Evolutionary conservation across 2,329 filamentous ascomycete genomes (phyloP).

Genomic region (Exophiala viscosa): DNA sequence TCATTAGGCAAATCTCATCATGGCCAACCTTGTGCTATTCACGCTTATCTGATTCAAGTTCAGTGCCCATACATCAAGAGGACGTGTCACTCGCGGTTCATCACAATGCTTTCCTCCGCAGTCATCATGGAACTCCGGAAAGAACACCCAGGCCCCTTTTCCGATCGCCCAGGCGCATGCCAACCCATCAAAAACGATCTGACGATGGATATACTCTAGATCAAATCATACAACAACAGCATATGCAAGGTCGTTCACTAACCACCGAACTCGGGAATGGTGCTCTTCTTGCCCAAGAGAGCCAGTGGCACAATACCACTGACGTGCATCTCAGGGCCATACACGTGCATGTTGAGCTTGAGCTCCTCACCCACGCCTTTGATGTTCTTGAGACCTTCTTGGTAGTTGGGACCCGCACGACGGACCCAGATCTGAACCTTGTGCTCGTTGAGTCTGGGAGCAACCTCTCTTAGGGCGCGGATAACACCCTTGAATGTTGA

Average conservation of each 20-base stretch:
- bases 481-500: slow-evolving; percentile 99
- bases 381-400: slow-evolving; percentile 99
- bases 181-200: slow-evolving; percentile 12
- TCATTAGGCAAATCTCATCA: slow-evolving; percentile 9
- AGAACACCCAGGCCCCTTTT: slow-evolving; percentile 14
- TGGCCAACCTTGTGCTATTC: slow-evolving; percentile 15
- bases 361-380: slow-evolving; percentile 93
- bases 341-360: slow-evolving; percentile 90
- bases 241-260: not conserved
- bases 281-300: slow-evolving; percentile 61
- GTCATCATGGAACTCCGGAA: slow-evolving; percentile 11
- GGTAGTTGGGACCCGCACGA: slow-evolving; percentile 92
- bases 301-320: slow-evolving; percentile 94
- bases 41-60: slow-evolving; percentile 12
- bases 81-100: slow-evolving; percentile 3
- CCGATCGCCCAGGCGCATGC: slow-evolving; percentile 15
- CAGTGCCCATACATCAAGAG: not conserved
- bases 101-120: slow-evolving; percentile 1
- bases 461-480: slow-evolving; percentile 85
- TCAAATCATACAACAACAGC: slow-evolving; percentile 17
- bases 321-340: slow-evolving; percentile 78
- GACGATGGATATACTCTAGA: slow-evolving; percentile 15
- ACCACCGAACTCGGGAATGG: slow-evolving; percentile 59
- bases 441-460: slow-evolving; percentile 84
- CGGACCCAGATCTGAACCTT: slow-evolving; percentile 97